These are phyloP conservation scores for Xylariaceae sp. DNA, from an alignment of 2,329 filamentous ascomycete genomes.

Conservation along the genomic window DNA sequence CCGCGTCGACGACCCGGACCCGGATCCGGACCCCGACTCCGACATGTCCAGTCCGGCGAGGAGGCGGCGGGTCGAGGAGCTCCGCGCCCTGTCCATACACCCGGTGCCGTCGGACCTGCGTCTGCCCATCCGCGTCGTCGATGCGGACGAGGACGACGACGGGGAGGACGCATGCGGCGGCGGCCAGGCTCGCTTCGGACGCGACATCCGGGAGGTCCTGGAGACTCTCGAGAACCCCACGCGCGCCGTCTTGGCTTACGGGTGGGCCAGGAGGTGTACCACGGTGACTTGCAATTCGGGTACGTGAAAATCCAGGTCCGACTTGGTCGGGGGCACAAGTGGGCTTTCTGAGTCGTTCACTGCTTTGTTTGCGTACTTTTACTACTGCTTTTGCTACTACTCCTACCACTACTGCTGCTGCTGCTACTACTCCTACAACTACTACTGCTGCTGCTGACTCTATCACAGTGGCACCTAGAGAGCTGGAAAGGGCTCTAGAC, in stretches of 20 bases:
- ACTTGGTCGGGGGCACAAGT: neutral
- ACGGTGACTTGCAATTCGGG: conserved; percentile 60
- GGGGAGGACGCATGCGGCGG: conserved; percentile 4
- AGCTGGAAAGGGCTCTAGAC: conserved; percentile 45
- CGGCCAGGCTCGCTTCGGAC: conserved; percentile 4
- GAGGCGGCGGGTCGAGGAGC: conserved; percentile 19
- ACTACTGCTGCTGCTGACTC: too few relatives aligned
- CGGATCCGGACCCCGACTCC: too few relatives aligned
- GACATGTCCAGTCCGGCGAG: too few relatives aligned
- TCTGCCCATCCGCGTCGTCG: conserved; percentile 53
- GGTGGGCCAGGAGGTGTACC: conserved; percentile 56
- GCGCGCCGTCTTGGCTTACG: conserved; percentile 62
- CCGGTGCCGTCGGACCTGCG: conserved; percentile 28
- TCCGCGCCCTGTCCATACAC: conserved; percentile 31
- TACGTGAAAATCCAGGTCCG: conserved; percentile 4
- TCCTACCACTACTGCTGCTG: too few relatives aligned
- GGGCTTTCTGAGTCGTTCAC: conserved; percentile 29
- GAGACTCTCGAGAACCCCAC: conserved; percentile 39
- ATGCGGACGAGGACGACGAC: conserved; percentile 32
- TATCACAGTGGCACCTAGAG: conserved; percentile 56
- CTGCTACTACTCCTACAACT: too few relatives aligned
- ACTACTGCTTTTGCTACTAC: too few relatives aligned
- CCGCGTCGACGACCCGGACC: conserved; percentile 20
- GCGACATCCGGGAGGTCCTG: conserved; percentile 31
- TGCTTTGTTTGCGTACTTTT: too few relatives aligned